Conservation (phyloP, 441 rosid genomes). For the Melastoma candidum region DNA sequence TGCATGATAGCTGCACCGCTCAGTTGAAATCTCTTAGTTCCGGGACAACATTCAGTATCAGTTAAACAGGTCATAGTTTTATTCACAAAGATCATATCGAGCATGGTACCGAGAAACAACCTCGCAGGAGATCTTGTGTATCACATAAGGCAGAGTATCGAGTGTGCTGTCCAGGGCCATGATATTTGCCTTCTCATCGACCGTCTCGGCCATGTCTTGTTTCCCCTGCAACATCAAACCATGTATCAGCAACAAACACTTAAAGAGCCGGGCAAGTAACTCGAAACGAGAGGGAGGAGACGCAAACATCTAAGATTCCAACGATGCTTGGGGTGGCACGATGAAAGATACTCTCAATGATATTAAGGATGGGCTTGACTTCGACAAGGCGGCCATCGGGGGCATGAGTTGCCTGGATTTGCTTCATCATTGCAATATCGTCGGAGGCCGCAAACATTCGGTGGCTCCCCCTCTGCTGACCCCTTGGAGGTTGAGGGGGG, state of each 20-base stretch:
- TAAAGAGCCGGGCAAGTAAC: too few species aligned
- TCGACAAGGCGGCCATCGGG: constrained; percentile 21
- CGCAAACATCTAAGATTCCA: constrained; percentile 14
- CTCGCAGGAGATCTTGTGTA: constrained; percentile 24
- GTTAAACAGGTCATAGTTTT: background rate
- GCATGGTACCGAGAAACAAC: constrained; percentile 5
- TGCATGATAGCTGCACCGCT: constrained; percentile 24
- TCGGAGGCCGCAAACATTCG: constrained; percentile 15
- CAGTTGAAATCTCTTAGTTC: background rate
- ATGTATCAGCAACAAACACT: too few species aligned
- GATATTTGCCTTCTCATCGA: constrained; percentile 10
- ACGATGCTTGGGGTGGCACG: constrained; percentile 12
- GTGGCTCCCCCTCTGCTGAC: constrained; percentile 9
- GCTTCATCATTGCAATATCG: constrained; percentile 16
- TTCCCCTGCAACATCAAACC: constrained; percentile 7
- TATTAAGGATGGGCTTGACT: constrained; percentile 18
- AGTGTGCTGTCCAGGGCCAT: constrained; percentile 16
- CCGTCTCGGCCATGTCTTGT: constrained; percentile 5
- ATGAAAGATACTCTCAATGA: constrained; percentile 21
- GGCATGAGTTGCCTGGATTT: constrained; percentile 20
- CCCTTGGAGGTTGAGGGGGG: background rate
- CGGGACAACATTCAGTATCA: background rate
- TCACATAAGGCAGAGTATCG: constrained; percentile 15
- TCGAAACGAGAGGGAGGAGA: background rate
- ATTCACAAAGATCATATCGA: background rate